Percentiles rank a stretch among this genome's conserved stretches.
Evolutionary conservation across 2,329 filamentous ascomycete genomes (phyloP).

Genomic region (Trichophyton mentagrophytes): DNA sequence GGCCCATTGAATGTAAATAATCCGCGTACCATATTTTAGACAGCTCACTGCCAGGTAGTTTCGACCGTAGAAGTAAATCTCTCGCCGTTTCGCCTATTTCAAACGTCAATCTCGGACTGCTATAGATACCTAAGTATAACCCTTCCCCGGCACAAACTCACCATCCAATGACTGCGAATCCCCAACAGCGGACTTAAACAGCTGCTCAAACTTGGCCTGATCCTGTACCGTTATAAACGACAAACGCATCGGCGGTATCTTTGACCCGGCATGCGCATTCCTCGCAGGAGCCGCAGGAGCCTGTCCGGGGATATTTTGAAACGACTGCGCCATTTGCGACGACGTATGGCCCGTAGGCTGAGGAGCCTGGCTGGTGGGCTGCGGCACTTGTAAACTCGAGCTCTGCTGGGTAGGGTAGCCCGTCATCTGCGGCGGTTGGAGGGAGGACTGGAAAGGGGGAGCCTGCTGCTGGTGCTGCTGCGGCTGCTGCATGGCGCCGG

Average conservation of each 20-base stretch:
- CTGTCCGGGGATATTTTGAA: constrained; percentile 37
- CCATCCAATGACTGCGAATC: constrained; percentile 74
- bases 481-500: constrained; percentile 20
- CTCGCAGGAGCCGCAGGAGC: constrained; percentile 48
- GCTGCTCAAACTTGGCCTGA: constrained; percentile 90
- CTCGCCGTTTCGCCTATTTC: constrained; percentile 62
- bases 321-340: constrained; percentile 52
- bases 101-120: background rate
- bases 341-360: constrained; percentile 41
- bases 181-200: constrained; percentile 91
- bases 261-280: constrained; percentile 52
- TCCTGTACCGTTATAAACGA: constrained; percentile 94
- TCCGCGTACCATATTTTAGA: constrained; percentile 73
- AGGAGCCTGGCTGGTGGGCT: background rate
- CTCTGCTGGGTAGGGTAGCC: constrained; percentile 40
- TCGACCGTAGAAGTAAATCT: constrained; percentile 77
- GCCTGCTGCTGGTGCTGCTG: constrained; percentile 27
- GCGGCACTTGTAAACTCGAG: constrained; percentile 26
- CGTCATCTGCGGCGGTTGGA: constrained; percentile 33
- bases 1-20: background rate
- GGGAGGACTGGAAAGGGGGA: constrained; percentile 13
- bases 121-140: background rate
- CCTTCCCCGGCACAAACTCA: constrained; percentile 11
- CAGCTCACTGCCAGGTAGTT: constrained; percentile 71
- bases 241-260: constrained; percentile 84